A percentile compares a stretch with the other conserved stretches of the same genome.
phyloP scores from a whole-genome alignment of 2,329 filamentous ascomycete genomes.

The Diplocarpon mali region DNA sequence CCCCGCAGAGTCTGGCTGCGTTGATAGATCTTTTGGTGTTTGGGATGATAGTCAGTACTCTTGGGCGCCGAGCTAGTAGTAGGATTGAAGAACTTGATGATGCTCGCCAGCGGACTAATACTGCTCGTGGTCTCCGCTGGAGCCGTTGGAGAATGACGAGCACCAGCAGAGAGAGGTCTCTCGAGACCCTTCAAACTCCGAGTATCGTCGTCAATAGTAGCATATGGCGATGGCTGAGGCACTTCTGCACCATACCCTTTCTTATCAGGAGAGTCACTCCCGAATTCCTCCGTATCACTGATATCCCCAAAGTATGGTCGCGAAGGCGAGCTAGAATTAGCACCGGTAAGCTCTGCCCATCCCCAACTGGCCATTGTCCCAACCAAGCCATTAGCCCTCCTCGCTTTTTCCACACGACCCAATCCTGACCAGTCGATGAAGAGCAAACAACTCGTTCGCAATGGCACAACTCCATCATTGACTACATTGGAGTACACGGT shows the following conservation, averaged over 20 bases:
- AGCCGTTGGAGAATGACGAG: slow-evolving; percentile 10
- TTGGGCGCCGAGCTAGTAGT: slow-evolving; percentile 37
- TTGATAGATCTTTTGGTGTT: slow-evolving; percentile 60
- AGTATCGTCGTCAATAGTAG: slow-evolving; percentile 56
- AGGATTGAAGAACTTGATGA: slow-evolving; percentile 63
- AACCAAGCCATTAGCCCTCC: slow-evolving; percentile 81
- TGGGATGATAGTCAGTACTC: slow-evolving; percentile 39
- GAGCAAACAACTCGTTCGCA: slow-evolving; percentile 89
- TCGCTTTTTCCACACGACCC: slow-evolving; percentile 85
- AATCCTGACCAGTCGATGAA: slow-evolving; percentile 96
- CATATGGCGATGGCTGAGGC: slow-evolving; percentile 57
- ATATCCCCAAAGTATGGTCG: slow-evolving; percentile 14
- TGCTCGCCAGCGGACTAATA: slow-evolving; percentile 39
- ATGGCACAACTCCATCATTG: slow-evolving; percentile 91
- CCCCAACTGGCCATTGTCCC: slow-evolving; percentile 90
- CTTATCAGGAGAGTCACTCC: slow-evolving; percentile 33
- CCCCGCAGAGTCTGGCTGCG: slow-evolving; percentile 62
- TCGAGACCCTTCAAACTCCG: slow-evolving; percentile 41
- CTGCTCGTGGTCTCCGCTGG: slow-evolving; percentile 28
- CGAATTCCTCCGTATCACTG: slow-evolving; percentile 22
- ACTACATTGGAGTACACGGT: slow-evolving; percentile 96
- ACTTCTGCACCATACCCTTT: slow-evolving; percentile 40
- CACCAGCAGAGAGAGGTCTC: slow-evolving; percentile 9
- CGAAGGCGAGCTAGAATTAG: slow-evolving; percentile 34
- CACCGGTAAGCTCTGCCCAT: slow-evolving; percentile 79